Conservation (phyloP, 345 rosid genomes). For the Noccaea caerulescens region DNA sequence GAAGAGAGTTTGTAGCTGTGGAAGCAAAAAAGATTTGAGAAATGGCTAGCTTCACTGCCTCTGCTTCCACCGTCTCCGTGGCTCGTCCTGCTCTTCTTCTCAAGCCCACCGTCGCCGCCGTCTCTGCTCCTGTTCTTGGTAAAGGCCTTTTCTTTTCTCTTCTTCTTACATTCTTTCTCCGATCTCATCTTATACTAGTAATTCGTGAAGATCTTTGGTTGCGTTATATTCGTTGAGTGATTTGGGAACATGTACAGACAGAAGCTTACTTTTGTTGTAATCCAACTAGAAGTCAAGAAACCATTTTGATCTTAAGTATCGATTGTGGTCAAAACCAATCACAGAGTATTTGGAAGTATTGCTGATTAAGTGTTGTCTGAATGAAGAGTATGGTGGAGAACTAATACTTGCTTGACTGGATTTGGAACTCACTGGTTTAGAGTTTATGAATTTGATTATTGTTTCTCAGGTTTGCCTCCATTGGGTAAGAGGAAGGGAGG, state of each 20-base stretch:
- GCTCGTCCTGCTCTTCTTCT: slow-evolving; percentile 50
- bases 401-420: not conserved
- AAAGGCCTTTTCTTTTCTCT: slow-evolving; percentile 20
- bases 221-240: not conserved
- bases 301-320: not conserved
- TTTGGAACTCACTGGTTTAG: not conserved
- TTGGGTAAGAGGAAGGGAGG: slow-evolving; percentile 56
- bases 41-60: slow-evolving; percentile 53
- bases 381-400: slow-evolving; percentile 3
- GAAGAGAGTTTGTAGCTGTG: slow-evolving; percentile 47
- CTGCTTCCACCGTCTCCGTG: slow-evolving; percentile 59
- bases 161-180: not conserved
- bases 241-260: not conserved
- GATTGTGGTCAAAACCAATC: not conserved
- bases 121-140: slow-evolving; percentile 70
- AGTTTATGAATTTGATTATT: not conserved
- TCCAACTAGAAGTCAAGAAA: slow-evolving; percentile 22
- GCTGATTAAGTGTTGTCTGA: slow-evolving; percentile 19
- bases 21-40: slow-evolving; percentile 9
- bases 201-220: slow-evolving; percentile 27
- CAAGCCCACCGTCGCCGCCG: slow-evolving; percentile 47
- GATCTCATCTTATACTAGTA: slow-evolving; percentile 23
- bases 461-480: slow-evolving; percentile 63
- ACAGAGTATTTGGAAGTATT: not conserved
- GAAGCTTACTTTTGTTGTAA: slow-evolving; percentile 9